These are phyloP conservation scores for Plasmodium malariae DNA, from an alignment of 169 alveolate genomes.

Conservation along the genomic window DNA sequence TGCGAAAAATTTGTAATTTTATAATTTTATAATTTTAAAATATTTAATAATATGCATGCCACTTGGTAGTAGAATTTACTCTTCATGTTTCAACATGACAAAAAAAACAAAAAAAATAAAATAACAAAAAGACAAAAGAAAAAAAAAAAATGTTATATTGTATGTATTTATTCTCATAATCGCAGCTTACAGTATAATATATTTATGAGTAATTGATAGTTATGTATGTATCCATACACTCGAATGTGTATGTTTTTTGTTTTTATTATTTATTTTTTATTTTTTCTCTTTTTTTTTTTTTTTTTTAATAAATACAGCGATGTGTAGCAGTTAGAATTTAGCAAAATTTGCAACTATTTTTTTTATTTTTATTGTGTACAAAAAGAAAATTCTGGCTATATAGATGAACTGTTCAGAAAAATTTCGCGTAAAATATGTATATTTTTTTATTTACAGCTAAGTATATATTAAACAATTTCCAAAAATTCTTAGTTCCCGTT, in stretches of 20 bases:
- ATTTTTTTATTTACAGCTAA: slow-evolving; percentile 23
- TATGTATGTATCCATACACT: slow-evolving; percentile 6
- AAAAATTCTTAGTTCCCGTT: neutral
- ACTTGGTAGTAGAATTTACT: neutral
- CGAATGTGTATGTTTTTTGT: neutral
- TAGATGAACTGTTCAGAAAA: slow-evolving; percentile 15
- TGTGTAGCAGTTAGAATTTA: neutral
- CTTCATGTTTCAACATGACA: neutral
- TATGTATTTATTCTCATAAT: neutral
- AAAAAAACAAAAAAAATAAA: slow-evolving; percentile 1
- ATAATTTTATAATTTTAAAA: neutral
- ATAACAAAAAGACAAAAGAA: neutral
- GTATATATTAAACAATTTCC: neutral
- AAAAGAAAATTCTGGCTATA: neutral
- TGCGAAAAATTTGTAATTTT: neutral
- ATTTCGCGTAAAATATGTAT: neutral
- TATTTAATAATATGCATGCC: neutral
- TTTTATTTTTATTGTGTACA: slow-evolving; percentile 6
- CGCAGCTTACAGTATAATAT: slow-evolving; percentile 2
- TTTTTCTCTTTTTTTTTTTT: no score
- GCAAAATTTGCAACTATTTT: neutral
- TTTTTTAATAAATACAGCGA: neutral
- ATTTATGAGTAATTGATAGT: slow-evolving; percentile 4
- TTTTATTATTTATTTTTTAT: neutral
- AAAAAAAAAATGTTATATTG: slow-evolving; percentile 2